Evolutionary conservation across 2,329 filamentous ascomycete species (phyloP), one percentile per base, ranked within the genome.

Genomic region (Leptosphaerulina australis): DNA sequence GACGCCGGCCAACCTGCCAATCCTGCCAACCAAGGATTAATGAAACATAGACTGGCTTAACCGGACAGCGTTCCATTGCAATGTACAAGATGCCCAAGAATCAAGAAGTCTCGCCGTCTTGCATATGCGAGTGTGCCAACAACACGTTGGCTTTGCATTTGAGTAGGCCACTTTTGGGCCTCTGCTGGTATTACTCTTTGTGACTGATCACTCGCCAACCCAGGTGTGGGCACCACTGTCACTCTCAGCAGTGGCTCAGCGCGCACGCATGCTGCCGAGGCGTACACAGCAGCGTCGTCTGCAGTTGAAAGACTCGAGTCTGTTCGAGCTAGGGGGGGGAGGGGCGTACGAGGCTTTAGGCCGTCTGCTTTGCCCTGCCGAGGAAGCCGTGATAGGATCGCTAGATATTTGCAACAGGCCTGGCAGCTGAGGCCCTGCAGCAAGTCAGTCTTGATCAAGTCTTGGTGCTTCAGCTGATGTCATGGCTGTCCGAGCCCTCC

Each of bases 391-490:
- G 46, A 48, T 46, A 53, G 55, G 64, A 49, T 47, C 41, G 53
- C 63, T 64, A 64, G 44, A 26, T 2, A 17, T 29, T 58, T 44
- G 50, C 47, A 59, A 53, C 44, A 36, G 52, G 63, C 46, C 43
- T 49, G 44, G 53, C 50, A 43, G 17, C 39, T 58, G 25, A 40
- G 47, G 55, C 56, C 56, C 58, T 62, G 59, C 46, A 52, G 46
- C 45, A 46, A 53, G 56, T 55, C 55, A 56, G 53, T 47, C 57
- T 59, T 48, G 50, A 58, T 58, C 25, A 37, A 45, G 48, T 34
- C 43, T 50, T 50, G 53, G 30, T 44, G 48, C 35, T 46, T 14
- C 38, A 40, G 37, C 59, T 69, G 66, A 70, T 66, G 64, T 70
- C 60, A 65, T 63, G 53, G 49, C 33, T 24, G 44, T 53, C 49